Conservation (phyloP, 2,329 filamentous ascomycete species). For the Clarireedia homoeocarpa region DNA sequence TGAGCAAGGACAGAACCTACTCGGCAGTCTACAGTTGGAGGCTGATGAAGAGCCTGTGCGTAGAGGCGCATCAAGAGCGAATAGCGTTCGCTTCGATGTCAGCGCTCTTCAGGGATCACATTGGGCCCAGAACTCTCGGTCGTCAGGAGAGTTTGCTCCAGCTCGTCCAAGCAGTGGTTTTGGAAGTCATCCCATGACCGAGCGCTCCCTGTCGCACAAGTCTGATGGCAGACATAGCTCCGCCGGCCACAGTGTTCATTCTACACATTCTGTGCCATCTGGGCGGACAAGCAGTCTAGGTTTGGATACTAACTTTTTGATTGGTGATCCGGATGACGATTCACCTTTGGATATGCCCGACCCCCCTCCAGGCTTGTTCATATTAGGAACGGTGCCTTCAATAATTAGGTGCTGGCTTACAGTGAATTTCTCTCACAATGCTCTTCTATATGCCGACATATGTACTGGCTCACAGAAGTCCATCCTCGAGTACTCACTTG, state of each 20-base stretch:
- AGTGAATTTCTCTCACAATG: slow-evolving; percentile 80
- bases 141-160: slow-evolving; percentile 75
- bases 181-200: slow-evolving; percentile 72
- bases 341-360: slow-evolving; percentile 65
- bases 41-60: slow-evolving; percentile 79
- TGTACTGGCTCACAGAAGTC: slow-evolving; percentile 90
- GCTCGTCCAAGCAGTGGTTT: slow-evolving; percentile 72
- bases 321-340: slow-evolving; percentile 54
- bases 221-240: slow-evolving; percentile 94
- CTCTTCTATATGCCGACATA: slow-evolving; percentile 82
- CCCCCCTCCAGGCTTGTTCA: slow-evolving; percentile 75
- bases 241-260: slow-evolving; percentile 71
- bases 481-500: slow-evolving; percentile 65
- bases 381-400: slow-evolving; percentile 81
- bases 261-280: slow-evolving; percentile 63
- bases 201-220: slow-evolving; percentile 87
- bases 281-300: slow-evolving; percentile 84
- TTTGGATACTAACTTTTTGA: slow-evolving; percentile 63
- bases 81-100: slow-evolving; percentile 96
- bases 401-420: slow-evolving; percentile 96
- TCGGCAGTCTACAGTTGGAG: slow-evolving; percentile 77
- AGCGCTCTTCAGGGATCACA: slow-evolving; percentile 82
- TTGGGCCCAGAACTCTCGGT: slow-evolving; percentile 75
- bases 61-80: slow-evolving; percentile 83
- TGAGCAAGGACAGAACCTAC: slow-evolving; percentile 71